These are phyloP conservation scores for Inga oerstediana DNA, from an alignment of 306 rosid genomes.

Conservation along the genomic window DNA sequence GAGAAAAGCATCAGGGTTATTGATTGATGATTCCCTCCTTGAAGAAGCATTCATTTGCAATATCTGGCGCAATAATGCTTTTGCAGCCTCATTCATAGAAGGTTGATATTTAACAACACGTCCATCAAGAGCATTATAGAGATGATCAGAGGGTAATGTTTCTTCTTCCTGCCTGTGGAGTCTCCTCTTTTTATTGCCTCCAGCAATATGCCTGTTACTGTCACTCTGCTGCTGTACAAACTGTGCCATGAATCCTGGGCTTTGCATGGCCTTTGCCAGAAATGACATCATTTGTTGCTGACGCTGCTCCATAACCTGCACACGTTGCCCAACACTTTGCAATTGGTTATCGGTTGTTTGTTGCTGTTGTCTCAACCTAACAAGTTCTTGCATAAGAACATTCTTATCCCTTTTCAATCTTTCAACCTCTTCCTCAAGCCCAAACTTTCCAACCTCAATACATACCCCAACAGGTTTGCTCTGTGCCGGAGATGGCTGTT, in stretches of 20 bases:
- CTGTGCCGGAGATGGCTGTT: constrained; percentile 44
- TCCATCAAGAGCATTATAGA: constrained; percentile 46
- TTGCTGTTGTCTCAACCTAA: constrained; percentile 66
- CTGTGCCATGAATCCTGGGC: constrained; percentile 58
- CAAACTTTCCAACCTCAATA: constrained; percentile 54
- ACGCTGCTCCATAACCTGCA: constrained; percentile 71
- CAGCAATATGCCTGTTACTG: constrained; percentile 43
- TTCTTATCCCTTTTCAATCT: constrained; percentile 66
- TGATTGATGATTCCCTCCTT: constrained; percentile 45
- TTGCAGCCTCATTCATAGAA: constrained; percentile 66
- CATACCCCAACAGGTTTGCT: constrained; percentile 46
- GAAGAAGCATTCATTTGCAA: constrained; percentile 54
- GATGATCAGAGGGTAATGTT: constrained; percentile 32
- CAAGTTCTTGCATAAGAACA: constrained; percentile 74
- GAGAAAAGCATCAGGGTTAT: constrained; percentile 49
- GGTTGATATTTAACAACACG: constrained; percentile 58
- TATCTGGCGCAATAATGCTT: constrained; percentile 53
- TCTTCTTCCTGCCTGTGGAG: constrained; percentile 55
- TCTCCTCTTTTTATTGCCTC: constrained; percentile 58
- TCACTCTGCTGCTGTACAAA: constrained; percentile 65
- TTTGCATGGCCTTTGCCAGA: constrained; percentile 66
- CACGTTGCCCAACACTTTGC: constrained; percentile 60
- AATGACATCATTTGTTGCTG: constrained; percentile 74
- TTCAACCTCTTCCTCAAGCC: constrained; percentile 62
- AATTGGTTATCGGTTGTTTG: constrained; percentile 60